Percentiles rank a stretch among this genome's conserved stretches.
Evolutionary conservation across 2,329 filamentous ascomycete species (phyloP).

Genomic region (Fonsecaea pugnacius): DNA sequence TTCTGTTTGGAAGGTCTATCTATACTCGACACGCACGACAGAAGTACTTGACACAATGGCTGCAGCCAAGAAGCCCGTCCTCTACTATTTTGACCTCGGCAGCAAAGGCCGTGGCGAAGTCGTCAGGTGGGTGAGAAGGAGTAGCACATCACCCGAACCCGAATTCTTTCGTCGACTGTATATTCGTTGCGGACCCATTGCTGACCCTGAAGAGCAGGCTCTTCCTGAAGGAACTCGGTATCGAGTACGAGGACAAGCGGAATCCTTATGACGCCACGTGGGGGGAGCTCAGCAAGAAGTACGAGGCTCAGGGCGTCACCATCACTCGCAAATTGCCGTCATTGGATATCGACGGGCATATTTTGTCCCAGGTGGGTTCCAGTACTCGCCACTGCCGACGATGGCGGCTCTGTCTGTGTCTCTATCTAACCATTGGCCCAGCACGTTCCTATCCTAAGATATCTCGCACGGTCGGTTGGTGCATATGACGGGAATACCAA

Average conservation of each 20-base stretch:
- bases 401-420: neutral
- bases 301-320: constrained; percentile 39
- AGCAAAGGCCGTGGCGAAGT: constrained; percentile 40
- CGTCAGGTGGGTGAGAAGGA: constrained; percentile 35
- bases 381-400: too few species aligned
- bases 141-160: neutral
- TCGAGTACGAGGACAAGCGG: constrained; percentile 39
- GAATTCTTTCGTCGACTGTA: neutral
- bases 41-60: neutral
- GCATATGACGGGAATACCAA: constrained; percentile 46
- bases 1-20: too few species aligned
- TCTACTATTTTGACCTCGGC: constrained; percentile 40
- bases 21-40: neutral
- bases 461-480: constrained; percentile 44
- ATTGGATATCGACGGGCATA: constrained; percentile 44
- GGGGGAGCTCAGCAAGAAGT: constrained; percentile 37
- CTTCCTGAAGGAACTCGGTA: constrained; percentile 40
- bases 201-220: constrained; percentile 30
- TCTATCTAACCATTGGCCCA: constrained; percentile 20
- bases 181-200: neutral
- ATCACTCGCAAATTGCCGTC: constrained; percentile 44
- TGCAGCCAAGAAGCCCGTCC: constrained; percentile 11
- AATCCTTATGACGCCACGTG: constrained; percentile 41
- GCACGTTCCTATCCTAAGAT: constrained; percentile 46
- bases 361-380: constrained; percentile 36